These are phyloP conservation scores for Zalerion maritima DNA, from an alignment of 495 filamentous ascomycete genomes.

Conservation along the genomic window DNA sequence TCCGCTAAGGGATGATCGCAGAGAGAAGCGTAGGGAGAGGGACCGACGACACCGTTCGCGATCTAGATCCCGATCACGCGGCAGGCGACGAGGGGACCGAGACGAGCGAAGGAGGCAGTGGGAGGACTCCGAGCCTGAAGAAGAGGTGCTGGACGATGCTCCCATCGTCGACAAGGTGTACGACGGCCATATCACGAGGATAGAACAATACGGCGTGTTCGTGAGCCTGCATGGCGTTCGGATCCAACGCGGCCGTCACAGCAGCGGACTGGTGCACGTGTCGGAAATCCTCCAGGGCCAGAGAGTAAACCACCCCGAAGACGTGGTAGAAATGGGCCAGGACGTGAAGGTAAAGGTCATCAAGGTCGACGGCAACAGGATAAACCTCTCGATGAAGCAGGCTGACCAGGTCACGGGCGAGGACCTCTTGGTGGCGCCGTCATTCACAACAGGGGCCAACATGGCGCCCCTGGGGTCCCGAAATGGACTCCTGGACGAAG, in stretches of 20 bases:
- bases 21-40: slow-evolving; percentile 27
- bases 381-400: slow-evolving; percentile 93
- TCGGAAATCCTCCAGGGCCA: slow-evolving; percentile 81
- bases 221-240: slow-evolving; percentile 78
- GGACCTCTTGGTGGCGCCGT: slow-evolving; percentile 75
- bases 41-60: slow-evolving; percentile 41
- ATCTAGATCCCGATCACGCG: slow-evolving; percentile 39
- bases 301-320: slow-evolving; percentile 81
- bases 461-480: slow-evolving; percentile 63
- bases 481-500: slow-evolving; percentile 33
- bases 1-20: slow-evolving; percentile 45
- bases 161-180: slow-evolving; percentile 82
- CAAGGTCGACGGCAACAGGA: slow-evolving; percentile 64
- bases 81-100: slow-evolving; percentile 24
- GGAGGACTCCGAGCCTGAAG: slow-evolving; percentile 50
- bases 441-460: slow-evolving; percentile 91
- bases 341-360: slow-evolving; percentile 84
- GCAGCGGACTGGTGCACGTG: slow-evolving; percentile 93
- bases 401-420: slow-evolving; percentile 83
- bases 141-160: slow-evolving; percentile 61
- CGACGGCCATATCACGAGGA: slow-evolving; percentile 71
- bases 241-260: slow-evolving; percentile 76
- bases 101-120: slow-evolving; percentile 30
- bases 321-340: slow-evolving; percentile 68
- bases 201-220: slow-evolving; percentile 93